Evolutionary conservation across 805 yeast genomes (phyloP).

Genomic region (Nakazawaea wyomingensis): DNA sequence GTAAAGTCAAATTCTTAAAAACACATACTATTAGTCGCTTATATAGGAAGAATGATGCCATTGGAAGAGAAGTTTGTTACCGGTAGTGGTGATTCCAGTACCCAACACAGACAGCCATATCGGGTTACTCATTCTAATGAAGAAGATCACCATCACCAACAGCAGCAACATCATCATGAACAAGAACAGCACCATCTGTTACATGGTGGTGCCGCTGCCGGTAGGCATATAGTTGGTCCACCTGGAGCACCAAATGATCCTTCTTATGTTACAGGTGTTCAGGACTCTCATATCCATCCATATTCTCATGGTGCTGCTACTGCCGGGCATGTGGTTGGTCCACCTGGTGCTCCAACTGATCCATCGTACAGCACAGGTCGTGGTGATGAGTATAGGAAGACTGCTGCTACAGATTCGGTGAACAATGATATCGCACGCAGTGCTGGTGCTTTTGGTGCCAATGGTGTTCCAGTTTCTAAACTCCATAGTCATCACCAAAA

Average conservation of each 20-base stretch:
- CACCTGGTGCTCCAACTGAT: background rate
- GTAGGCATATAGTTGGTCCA: background rate
- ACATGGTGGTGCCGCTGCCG: no score
- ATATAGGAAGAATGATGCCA: no score
- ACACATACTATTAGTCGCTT: no score
- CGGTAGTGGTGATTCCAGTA: conserved; percentile 5
- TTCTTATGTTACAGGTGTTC: background rate
- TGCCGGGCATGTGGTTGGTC: no score
- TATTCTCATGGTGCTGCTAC: no score
- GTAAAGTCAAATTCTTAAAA: no score
- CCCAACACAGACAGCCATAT: conserved; percentile 10
- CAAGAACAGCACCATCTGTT: no score
- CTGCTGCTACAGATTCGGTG: background rate
- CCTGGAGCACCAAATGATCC: background rate
- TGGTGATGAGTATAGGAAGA: background rate
- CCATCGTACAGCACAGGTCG: background rate
- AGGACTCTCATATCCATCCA: background rate
- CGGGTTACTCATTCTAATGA: background rate
- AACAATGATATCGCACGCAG: background rate
- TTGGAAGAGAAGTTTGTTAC: conserved; percentile 8
- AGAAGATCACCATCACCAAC: no score
- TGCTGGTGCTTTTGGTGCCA: background rate
- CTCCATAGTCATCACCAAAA: background rate
- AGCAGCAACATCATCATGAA: no score
- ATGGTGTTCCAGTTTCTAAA: background rate